These are phyloP conservation scores for Saccharomyces hybrid DNA, from an alignment of 1,139 yeast genomes.

Conservation along the genomic window DNA sequence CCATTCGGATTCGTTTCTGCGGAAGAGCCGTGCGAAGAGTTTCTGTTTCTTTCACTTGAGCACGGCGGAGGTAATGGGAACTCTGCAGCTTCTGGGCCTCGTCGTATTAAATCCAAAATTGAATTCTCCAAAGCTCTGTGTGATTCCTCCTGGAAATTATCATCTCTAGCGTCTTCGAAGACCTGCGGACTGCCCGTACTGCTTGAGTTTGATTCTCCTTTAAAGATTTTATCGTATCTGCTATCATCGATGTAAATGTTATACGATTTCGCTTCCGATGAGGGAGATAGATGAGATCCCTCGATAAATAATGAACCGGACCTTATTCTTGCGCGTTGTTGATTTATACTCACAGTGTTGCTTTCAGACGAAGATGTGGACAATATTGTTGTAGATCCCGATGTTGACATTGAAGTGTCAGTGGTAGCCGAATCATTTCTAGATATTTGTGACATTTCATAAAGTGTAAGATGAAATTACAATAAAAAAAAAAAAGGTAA, in stretches of 20 bases:
- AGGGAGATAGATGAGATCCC: neutral
- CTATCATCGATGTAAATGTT: neutral
- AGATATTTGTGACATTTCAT: neutral
- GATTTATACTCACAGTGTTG: neutral
- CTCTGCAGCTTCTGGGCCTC: neutral
- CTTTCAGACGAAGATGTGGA: neutral
- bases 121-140: neutral
- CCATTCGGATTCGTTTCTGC: neutral
- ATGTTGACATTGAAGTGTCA: neutral
- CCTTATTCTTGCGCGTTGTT: neutral
- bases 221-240: neutral
- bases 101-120: neutral
- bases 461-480: neutral
- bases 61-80: neutral
- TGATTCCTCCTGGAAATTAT: neutral
- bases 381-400: neutral
- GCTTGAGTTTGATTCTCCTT: neutral
- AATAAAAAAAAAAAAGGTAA: neutral
- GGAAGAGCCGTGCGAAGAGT: neutral
- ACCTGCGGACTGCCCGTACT: neutral
- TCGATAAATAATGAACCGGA: slow-evolving; percentile 1
- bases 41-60: neutral
- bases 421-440: neutral
- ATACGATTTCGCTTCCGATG: neutral
- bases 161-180: neutral